These are phyloP conservation scores for Eutrema salsugineum DNA, from an alignment of 441 rosid genomes.

Conservation along the genomic window DNA sequence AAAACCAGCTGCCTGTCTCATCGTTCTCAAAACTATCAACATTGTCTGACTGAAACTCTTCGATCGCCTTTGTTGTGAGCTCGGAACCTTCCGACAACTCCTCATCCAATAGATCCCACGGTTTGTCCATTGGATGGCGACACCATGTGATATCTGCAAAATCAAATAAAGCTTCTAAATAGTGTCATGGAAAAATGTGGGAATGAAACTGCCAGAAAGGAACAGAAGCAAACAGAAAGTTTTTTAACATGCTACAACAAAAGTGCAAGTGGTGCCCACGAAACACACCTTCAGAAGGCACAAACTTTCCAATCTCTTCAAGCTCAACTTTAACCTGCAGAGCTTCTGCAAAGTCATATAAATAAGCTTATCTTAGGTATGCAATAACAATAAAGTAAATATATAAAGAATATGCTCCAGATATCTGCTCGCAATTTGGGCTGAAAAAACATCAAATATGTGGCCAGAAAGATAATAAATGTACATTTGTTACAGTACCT, in stretches of 20 bases:
- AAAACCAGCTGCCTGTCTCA: slow-evolving; percentile 71
- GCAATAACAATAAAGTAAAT: neutral
- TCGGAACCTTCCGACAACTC: slow-evolving; percentile 38
- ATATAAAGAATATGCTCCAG: slow-evolving; percentile 6
- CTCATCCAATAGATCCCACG: slow-evolving; percentile 35
- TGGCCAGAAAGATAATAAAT: neutral
- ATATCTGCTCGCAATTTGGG: neutral
- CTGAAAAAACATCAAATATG: neutral
- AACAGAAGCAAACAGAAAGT: slow-evolving; percentile 13
- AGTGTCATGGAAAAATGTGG: slow-evolving; percentile 25
- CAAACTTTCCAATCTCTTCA: slow-evolving; percentile 48
- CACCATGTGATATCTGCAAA: slow-evolving; percentile 52
- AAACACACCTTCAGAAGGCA: slow-evolving; percentile 60
- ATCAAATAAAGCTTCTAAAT: slow-evolving; percentile 12
- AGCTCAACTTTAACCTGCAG: slow-evolving; percentile 63
- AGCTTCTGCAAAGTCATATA: slow-evolving; percentile 54
- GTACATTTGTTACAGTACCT: slow-evolving; percentile 46
- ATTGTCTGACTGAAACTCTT: slow-evolving; percentile 45
- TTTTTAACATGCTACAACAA: slow-evolving; percentile 11
- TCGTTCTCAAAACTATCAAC: slow-evolving; percentile 39
- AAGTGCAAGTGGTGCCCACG: slow-evolving; percentile 16
- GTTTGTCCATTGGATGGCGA: slow-evolving; percentile 36
- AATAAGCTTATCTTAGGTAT: slow-evolving; percentile 7
- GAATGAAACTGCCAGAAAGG: slow-evolving; percentile 16
- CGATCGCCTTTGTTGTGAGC: slow-evolving; percentile 34